Evolutionary conservation across 106 monocot genomes (phyloP), one percentile per base, ranked within the genome.

Genomic region (Chionographis japonica): DNA sequence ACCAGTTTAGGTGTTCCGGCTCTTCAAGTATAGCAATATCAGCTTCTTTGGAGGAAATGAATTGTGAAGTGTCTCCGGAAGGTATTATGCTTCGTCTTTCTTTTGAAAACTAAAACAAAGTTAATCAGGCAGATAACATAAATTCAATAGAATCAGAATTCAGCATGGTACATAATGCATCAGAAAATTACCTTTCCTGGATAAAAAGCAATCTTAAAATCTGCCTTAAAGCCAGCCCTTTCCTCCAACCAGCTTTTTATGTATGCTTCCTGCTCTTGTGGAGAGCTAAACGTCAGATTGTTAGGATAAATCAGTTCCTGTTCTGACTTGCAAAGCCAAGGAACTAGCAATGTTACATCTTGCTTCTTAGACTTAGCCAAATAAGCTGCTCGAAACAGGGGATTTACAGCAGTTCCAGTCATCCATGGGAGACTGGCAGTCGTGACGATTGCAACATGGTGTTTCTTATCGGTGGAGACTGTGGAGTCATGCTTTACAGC

Each of bases 1-100:
- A 98, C 98, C 98, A 98, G 76, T 98, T 98, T 67, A 98, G 76
- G 79, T 98, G 98, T 71, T 98, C 98, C 14, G 98, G 93, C 70
- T 98, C 93, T 79, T 98, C 98, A 12, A 98, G 65, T 76, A 98
- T 93, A 6, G 98, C 98, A 69, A 98, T 93, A 66, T 98, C 98
- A 79, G 92, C 98, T 77, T 87, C 92, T 65, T 76, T 85, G 39
- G 92, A 76, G 39, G 92, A 62, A 81, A 98, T 89, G 61, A 98
- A 98, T 67, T 87, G 82, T 68, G 98, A 79, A 40, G 97, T 93
- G 71, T 98, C 97, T 2, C 97, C 97, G 51, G 85, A 85, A 83
- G 97, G 97, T 71, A 98, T 83, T 60, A 98, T 98, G 66, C 97
- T 98, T 36, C 97, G 73, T 50, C 97, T 83, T 75, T 90, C 90